Evolutionary conservation across 2,329 filamentous ascomycete species (phyloP), one percentile per base, ranked within the genome.

Genomic region (Botryotinia narcissicola): DNA sequence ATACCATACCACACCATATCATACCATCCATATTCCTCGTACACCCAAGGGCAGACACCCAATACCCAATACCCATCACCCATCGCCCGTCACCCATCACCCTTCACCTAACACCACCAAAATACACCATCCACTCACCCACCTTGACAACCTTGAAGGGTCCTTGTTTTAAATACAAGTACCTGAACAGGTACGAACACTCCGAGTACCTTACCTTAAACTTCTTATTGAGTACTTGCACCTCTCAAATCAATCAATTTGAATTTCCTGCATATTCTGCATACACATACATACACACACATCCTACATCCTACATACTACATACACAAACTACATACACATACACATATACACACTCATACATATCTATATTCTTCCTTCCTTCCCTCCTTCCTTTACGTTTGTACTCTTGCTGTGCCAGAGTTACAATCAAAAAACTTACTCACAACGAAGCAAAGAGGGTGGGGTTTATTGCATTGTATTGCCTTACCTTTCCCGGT

Each of bases 401-500:
- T 16, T 29, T 29, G 25, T 57, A 29, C 51, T 57, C 51, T 57
- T 57, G 51, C 51, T 18, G 51, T 29, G 61, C n/a, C 61, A 68
- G 25, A 40, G 48, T 59, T n/a, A 29, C 51, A 57, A 44, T 6
- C 42, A 18, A 18, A 54, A 16, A 57, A 18, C 25, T 54, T 51
- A 51, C 48, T 54, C 18, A 9, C n/a, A n/a, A 29, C 51, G 18
- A 14, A 18, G 40, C 37, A 8, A 25, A 59, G 14, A 51, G 66
- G 16, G n/a, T 25, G n/a, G 37, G 40, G 35, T 42, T n/a, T 40
- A 59, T 40, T n/a, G 51, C 40, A 71, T 61, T 62, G 46, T 51
- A 44, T 54, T 54, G 22, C 35, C 69, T 61, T 62, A 25, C 62
- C 59, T 54, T 63, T 40, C 35, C 69, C 57, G 10, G 69, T 63